phyloP scores from a whole-genome alignment of 352 stramenopile genomes.

The Globisporangium megalacanthum region DNA sequence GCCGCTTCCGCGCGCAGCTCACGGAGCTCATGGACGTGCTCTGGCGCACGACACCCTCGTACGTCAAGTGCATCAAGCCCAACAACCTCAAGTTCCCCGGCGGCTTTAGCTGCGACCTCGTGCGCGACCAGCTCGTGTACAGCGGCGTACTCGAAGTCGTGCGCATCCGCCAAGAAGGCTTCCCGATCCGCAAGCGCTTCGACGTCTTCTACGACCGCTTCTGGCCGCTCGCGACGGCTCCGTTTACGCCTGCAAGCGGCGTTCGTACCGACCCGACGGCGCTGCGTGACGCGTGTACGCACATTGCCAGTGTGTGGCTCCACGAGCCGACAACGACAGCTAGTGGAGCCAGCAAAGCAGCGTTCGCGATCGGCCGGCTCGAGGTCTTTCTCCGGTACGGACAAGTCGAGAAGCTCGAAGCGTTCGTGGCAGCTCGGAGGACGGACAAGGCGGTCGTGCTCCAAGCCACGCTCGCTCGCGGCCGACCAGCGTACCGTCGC shows the following conservation, averaged over 20 bases:
- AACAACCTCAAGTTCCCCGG: constrained; percentile 91
- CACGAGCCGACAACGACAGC: no score
- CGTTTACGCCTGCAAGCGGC: constrained; percentile 4
- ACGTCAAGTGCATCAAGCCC: constrained; percentile 95
- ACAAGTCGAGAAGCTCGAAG: constrained; percentile 68
- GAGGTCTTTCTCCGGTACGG: constrained; percentile 79
- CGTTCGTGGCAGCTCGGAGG: constrained; percentile 31
- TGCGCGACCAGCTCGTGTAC: constrained; percentile 90
- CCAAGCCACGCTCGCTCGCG: constrained; percentile 47
- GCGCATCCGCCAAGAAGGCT: constrained; percentile 89
- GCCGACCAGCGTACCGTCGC: constrained; percentile 25
- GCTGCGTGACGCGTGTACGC: constrained; percentile 33
- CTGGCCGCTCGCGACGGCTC: constrained; percentile 34
- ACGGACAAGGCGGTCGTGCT: constrained; percentile 41
- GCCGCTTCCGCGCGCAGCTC: constrained; percentile 75
- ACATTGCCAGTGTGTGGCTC: constrained; percentile 50
- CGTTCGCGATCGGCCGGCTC: constrained; percentile 62
- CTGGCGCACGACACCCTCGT: constrained; percentile 86
- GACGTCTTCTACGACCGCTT: constrained; percentile 74
- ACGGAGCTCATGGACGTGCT: constrained; percentile 79
- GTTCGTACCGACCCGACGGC: constrained; percentile 20
- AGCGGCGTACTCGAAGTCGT: constrained; percentile 92
- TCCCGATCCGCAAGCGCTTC: constrained; percentile 81
- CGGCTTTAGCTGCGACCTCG: constrained; percentile 83
- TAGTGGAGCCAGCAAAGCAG: constrained; percentile 23